phyloP scores from a whole-genome alignment of 2,329 filamentous ascomycete species.

The Phaeosphaeriaceae sp. region DNA sequence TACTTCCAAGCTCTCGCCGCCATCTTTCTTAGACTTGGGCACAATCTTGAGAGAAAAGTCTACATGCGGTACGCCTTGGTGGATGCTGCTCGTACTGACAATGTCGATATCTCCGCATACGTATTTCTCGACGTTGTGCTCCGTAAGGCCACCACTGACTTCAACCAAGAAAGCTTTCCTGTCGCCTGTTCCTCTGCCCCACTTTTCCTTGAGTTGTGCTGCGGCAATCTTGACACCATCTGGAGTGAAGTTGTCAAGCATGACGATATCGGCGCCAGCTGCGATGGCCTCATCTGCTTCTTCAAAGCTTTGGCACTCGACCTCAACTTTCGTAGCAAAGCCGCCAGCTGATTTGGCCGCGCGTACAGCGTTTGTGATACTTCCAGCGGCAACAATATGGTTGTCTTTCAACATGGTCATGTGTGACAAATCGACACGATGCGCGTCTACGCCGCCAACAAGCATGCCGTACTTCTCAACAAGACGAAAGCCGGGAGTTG shows the following conservation, averaged over 20 bases:
- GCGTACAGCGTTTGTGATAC: slow-evolving; percentile 83
- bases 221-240: slow-evolving; percentile 80
- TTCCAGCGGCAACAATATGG: slow-evolving; percentile 87
- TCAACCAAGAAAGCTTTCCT: slow-evolving; percentile 78
- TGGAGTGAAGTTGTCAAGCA: slow-evolving; percentile 94
- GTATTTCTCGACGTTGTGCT: slow-evolving; percentile 82
- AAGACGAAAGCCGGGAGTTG: slow-evolving; percentile 91
- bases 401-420: slow-evolving; percentile 99
- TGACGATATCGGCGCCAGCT: slow-evolving; percentile 92
- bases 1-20: slow-evolving; percentile 19
- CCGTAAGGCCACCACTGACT: slow-evolving; percentile 87
- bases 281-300: slow-evolving; percentile 91
- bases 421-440: slow-evolving; percentile 83
- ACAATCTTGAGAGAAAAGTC: slow-evolving; percentile 95
- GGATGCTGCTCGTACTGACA: slow-evolving; percentile 93
- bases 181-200: slow-evolving; percentile 68
- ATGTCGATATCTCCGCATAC: slow-evolving; percentile 89
- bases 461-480: slow-evolving; percentile 99
- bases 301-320: slow-evolving; percentile 86
- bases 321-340: slow-evolving; percentile 93
- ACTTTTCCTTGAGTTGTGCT: slow-evolving; percentile 76
- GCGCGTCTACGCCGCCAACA: slow-evolving; percentile 88
- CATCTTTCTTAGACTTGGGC: slow-evolving; percentile 47
- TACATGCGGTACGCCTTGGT: slow-evolving; percentile 91
- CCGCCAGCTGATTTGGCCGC: slow-evolving; percentile 85